Conservation (phyloP, 148 eudicot species). For the Pouteria glomerata region DNA sequence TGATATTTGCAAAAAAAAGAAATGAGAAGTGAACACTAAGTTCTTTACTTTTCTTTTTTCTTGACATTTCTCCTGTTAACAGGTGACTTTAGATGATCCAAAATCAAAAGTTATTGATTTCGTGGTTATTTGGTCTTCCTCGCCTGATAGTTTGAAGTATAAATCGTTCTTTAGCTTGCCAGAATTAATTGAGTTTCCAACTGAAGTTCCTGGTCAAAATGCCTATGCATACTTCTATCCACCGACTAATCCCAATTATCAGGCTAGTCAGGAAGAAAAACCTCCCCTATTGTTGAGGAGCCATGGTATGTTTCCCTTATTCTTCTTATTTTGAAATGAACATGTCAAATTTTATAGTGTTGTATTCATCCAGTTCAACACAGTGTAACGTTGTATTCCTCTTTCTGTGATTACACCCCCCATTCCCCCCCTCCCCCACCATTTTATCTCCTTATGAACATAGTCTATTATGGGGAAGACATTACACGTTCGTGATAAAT, state of each 20-base stretch:
- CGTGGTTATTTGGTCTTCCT: constrained; percentile 71
- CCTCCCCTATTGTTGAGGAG: constrained; percentile 87
- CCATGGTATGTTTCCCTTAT: constrained; percentile 51
- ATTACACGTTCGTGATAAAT: no score
- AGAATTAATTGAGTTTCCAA: constrained; percentile 86
- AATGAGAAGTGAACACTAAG: not conserved
- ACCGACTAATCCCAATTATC: constrained; percentile 67
- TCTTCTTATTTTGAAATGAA: not conserved
- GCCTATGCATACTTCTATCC: constrained; percentile 94
- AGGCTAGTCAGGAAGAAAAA: constrained; percentile 62
- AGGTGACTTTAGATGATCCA: constrained; percentile 66
- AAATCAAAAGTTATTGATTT: constrained; percentile 53
- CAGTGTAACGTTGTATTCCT: no score
- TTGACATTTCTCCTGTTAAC: constrained; percentile 11
- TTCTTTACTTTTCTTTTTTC: not conserved
- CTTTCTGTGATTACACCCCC: no score
- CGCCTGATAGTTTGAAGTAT: constrained; percentile 56
- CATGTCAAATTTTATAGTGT: not conserved
- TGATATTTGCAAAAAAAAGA: not conserved
- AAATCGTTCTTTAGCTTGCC: constrained; percentile 67
- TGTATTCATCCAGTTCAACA: not conserved
- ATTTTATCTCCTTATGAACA: no score
- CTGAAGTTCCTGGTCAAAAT: constrained; percentile 69
- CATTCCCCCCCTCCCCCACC: no score
- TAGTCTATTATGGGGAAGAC: no score